Evolutionary conservation across 2,329 filamentous ascomycete genomes (phyloP).

Genomic region (Cytospora piceae): DNA sequence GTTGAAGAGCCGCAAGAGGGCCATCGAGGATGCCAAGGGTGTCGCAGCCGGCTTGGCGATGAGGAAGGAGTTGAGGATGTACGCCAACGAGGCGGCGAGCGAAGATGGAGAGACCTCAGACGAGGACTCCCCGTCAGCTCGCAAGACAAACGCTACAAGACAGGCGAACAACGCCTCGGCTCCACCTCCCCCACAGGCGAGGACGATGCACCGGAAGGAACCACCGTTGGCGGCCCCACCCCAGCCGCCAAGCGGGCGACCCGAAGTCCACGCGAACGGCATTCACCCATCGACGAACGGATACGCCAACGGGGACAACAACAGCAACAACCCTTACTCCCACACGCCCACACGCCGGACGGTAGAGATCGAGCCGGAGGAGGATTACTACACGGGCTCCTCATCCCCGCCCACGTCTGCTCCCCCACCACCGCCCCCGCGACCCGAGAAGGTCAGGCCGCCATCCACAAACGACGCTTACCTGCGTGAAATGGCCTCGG

Average conservation of each 20-base stretch:
- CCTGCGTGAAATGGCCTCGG: constrained; percentile 12
- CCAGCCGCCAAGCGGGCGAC: constrained; percentile 2
- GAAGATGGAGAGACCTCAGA: constrained; percentile 36
- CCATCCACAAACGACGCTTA: constrained; percentile 30
- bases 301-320: constrained; percentile 21
- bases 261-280: constrained; percentile 20
- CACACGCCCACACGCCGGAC: constrained; percentile 17
- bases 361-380: constrained; percentile 29
- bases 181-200: constrained; percentile 7
- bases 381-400: constrained; percentile 32
- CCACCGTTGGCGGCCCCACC: neutral
- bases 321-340: neutral
- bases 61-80: constrained; percentile 52
- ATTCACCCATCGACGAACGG: constrained; percentile 20
- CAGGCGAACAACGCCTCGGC: constrained; percentile 4
- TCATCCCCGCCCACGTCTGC: constrained; percentile 30
- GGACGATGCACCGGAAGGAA: constrained; percentile 10
- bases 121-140: constrained; percentile 18
- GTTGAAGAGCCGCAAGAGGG: constrained; percentile 52
- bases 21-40: constrained; percentile 54
- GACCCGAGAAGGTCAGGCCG: constrained; percentile 40
- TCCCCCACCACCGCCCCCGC: constrained; percentile 39
- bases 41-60: constrained; percentile 56
- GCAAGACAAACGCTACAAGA: neutral
- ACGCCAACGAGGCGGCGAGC: constrained; percentile 35